Evolutionary conservation across 805 yeast species (phyloP).

Genomic region (Metschnikowia lochheadii): DNA sequence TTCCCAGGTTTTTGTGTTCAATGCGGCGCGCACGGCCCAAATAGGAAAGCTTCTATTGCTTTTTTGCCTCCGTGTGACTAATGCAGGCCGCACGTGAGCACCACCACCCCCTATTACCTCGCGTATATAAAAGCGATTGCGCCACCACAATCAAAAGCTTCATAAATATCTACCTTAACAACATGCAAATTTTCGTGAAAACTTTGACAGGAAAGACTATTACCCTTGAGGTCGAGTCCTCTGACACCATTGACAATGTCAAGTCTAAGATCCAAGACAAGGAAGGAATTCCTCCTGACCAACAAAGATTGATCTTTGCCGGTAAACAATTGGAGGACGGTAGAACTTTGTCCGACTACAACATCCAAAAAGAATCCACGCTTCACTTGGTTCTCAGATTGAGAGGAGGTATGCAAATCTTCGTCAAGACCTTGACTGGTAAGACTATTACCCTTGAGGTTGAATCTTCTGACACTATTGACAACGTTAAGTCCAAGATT

Average conservation of each 20-base stretch:
- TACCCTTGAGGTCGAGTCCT: too few relatives aligned
- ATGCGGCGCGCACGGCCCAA: constrained; percentile 1
- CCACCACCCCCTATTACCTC: constrained; percentile 14
- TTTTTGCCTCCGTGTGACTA: constrained; percentile 17
- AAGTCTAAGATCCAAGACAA: too few relatives aligned
- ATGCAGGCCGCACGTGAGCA: constrained; percentile 15
- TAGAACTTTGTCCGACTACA: constrained; percentile 94
- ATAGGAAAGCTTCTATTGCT: constrained; percentile 12
- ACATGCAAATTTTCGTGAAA: constrained; percentile 36
- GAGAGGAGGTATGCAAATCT: constrained; percentile 76
- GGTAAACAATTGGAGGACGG: constrained; percentile 97
- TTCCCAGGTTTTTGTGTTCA: background rate
- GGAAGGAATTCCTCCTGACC: too few relatives aligned
- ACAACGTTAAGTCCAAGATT: constrained; percentile 55
- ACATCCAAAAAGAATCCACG: constrained; percentile 97
- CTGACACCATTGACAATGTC: too few relatives aligned
- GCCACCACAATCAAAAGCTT: constrained; percentile 9
- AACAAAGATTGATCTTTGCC: constrained; percentile 48
- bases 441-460: constrained; percentile 85
- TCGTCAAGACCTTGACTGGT: constrained; percentile 35
- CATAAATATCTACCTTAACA: constrained; percentile 5
- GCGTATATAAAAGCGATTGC: constrained; percentile 20
- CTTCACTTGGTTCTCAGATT: constrained; percentile 85
- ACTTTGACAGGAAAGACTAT: constrained; percentile 27
- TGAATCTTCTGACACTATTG: constrained; percentile 96